Evolutionary conservation across 805 yeast species (phyloP).

Genomic region (Pichia eremophila): DNA sequence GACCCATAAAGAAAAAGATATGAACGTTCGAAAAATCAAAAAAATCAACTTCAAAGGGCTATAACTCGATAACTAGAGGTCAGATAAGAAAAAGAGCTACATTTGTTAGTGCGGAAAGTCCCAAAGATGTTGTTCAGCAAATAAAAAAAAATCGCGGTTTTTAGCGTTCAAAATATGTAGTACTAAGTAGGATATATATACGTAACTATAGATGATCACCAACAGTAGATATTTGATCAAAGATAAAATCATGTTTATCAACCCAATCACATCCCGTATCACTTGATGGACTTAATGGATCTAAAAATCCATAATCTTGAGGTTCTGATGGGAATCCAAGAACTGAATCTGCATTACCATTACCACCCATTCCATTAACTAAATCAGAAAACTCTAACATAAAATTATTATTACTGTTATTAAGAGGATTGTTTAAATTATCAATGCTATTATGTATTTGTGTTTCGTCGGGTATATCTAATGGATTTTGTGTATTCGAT

Average conservation of each 20-base stretch:
- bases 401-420: background rate
- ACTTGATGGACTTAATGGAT: slow-evolving; percentile 21
- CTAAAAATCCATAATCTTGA: slow-evolving; percentile 12
- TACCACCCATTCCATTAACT: slow-evolving; percentile 1
- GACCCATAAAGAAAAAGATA: too few relatives aligned
- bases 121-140: too few relatives aligned
- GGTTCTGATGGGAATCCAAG: slow-evolving; percentile 1
- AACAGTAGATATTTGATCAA: slow-evolving; percentile 19
- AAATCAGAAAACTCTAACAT: slow-evolving; percentile 7
- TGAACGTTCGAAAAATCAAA: too few relatives aligned
- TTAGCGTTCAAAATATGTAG: too few relatives aligned
- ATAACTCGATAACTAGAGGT: too few relatives aligned
- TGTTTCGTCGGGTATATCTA: background rate
- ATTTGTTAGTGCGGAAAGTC: too few relatives aligned
- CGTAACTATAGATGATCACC: background rate
- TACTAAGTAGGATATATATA: too few relatives aligned
- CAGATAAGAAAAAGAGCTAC: too few relatives aligned
- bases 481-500: background rate
- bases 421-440: background rate
- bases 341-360: background rate
- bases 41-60: too few relatives aligned
- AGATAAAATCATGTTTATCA: slow-evolving; percentile 37
- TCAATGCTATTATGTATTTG: background rate
- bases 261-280: slow-evolving; percentile 55
- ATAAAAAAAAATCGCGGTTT: too few relatives aligned